These are phyloP conservation scores for Solanum piurae DNA, from an alignment of 257 asterid genomes.

Conservation along the genomic window DNA sequence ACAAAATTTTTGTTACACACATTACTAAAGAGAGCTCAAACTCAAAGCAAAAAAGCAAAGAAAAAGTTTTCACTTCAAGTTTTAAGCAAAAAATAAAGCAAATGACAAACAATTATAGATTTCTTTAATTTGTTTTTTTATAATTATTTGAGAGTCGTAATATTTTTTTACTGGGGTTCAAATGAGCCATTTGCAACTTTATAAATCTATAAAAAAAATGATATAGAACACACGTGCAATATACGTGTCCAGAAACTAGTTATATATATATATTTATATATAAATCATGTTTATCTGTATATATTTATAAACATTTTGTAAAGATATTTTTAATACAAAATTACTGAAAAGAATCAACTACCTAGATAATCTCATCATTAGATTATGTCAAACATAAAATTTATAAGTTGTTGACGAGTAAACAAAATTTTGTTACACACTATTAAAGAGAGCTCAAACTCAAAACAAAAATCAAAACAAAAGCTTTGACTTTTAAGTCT, in stretches of 20 bases:
- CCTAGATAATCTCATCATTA: background rate
- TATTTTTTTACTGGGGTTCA: no score
- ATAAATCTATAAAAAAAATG: no score
- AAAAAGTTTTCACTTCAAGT: background rate
- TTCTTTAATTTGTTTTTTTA: no score
- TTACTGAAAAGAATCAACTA: background rate
- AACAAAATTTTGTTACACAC: background rate
- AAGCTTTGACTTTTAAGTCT: background rate
- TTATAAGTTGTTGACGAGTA: background rate
- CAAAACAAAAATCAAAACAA: background rate
- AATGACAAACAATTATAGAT: background rate
- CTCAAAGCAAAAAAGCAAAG: background rate
- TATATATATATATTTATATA: background rate
- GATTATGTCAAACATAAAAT: background rate
- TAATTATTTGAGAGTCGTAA: no score
- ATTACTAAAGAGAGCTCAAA: background rate
- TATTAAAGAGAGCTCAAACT: no score
- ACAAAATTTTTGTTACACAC: background rate
- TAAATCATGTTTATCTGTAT: background rate
- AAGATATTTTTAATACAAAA: background rate
- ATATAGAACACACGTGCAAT: no score
- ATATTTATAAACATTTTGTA: background rate
- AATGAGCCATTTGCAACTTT: no score
- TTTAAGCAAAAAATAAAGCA: no score
- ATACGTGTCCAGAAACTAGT: no score